phyloP scores from a whole-genome alignment of 2,329 filamentous ascomycete genomes.

The Tothia fuscella region DNA sequence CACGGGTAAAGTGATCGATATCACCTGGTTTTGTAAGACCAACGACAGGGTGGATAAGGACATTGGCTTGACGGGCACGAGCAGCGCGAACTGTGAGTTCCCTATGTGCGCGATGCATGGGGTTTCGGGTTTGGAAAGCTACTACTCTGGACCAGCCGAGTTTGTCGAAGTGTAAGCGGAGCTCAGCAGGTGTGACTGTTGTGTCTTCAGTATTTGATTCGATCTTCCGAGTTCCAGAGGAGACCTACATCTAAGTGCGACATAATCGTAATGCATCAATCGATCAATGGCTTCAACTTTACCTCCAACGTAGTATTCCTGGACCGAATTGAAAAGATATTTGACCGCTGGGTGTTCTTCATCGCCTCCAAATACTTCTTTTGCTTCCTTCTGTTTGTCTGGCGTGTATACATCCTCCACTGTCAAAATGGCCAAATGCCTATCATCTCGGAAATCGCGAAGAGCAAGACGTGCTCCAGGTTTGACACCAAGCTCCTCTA shows the following conservation, averaged over 20 bases:
- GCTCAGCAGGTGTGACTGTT: conserved; percentile 78
- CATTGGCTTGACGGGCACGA: conserved; percentile 90
- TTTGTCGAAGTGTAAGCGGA: conserved; percentile 97
- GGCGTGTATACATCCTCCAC: conserved; percentile 92
- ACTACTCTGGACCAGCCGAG: conserved; percentile 96
- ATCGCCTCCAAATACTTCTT: conserved; percentile 84
- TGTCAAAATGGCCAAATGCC: conserved; percentile 88
- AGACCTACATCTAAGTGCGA: conserved; percentile 75
- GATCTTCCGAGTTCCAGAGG: background rate
- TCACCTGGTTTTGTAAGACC: conserved; percentile 98
- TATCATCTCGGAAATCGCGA: conserved; percentile 91
- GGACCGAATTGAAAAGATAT: conserved; percentile 69
- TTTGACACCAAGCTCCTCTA: conserved; percentile 66
- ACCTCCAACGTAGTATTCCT: conserved; percentile 88
- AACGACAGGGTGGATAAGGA: conserved; percentile 97
- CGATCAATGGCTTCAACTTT: conserved; percentile 93
- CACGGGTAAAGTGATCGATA: conserved; percentile 98
- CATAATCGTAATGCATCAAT: conserved; percentile 97
- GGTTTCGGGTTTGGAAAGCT: conserved; percentile 97
- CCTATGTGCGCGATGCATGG: conserved; percentile 97
- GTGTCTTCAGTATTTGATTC: background rate
- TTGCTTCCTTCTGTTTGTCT: conserved; percentile 86
- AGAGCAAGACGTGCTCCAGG: conserved; percentile 73
- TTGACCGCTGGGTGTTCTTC: conserved; percentile 85
- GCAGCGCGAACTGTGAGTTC: conserved; percentile 96